These are phyloP conservation scores for Xylariomycetidae sp. DNA, from an alignment of 2,329 filamentous ascomycete genomes.

Conservation along the genomic window DNA sequence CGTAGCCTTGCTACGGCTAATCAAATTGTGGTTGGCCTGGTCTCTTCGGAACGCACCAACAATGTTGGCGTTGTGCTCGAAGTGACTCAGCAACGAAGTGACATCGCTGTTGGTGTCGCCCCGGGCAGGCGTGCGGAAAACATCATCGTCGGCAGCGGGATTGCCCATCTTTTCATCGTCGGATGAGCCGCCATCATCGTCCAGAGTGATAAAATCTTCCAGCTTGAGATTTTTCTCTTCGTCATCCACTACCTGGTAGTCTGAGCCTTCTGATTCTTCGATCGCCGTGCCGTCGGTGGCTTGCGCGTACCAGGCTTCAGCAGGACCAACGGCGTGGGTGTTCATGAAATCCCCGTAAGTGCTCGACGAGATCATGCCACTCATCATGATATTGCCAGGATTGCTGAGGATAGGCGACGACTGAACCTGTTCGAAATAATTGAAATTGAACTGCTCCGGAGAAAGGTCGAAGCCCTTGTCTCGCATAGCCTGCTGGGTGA, in stretches of 20 bases:
- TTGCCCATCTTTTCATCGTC: slow-evolving; percentile 45
- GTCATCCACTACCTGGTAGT: slow-evolving; percentile 57
- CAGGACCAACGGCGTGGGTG: slow-evolving; percentile 63
- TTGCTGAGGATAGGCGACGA: slow-evolving; percentile 57
- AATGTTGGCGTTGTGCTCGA: slow-evolving; percentile 59
- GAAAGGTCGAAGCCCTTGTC: slow-evolving; percentile 42
- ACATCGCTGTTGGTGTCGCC: slow-evolving; percentile 43
- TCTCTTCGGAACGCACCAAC: slow-evolving; percentile 74
- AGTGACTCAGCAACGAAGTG: slow-evolving; percentile 56
- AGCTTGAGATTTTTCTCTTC: slow-evolving; percentile 59
- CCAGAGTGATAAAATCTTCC: slow-evolving; percentile 68
- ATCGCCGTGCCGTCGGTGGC: slow-evolving; percentile 51
- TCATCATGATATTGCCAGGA: slow-evolving; percentile 72
- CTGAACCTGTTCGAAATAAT: slow-evolving; percentile 34
- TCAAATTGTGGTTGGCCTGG: slow-evolving; percentile 56
- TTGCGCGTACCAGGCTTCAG: slow-evolving; percentile 71
- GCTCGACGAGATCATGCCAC: slow-evolving; percentile 57
- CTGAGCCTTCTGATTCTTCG: slow-evolving; percentile 32
- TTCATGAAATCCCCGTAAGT: slow-evolving; percentile 52
- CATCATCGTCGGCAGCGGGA: slow-evolving; percentile 36
- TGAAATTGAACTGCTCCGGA: slow-evolving; percentile 48
- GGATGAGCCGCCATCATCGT: slow-evolving; percentile 51
- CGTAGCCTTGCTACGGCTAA: slow-evolving; percentile 54
- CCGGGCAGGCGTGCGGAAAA: slow-evolving; percentile 46
- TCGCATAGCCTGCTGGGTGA: slow-evolving; percentile 47